Evolutionary conservation across 148 eudicot genomes (phyloP), one percentile per base, ranked within the genome.

Genomic region (Cornus controversa): DNA sequence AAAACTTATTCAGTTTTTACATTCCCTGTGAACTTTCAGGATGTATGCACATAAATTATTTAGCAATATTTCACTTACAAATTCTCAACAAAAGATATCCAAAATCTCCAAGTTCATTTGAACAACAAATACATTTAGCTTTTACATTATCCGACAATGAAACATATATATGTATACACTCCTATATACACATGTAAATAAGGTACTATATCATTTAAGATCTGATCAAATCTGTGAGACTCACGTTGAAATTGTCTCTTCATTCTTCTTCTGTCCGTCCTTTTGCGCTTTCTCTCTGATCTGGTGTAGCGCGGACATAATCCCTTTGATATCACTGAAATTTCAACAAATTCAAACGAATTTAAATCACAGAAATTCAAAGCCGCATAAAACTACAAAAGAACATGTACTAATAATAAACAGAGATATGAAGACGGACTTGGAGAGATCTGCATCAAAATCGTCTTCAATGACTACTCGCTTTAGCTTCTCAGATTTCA

Each of bases 271-370:
- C 84, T 81, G 90, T 20, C 89, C 97, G 69, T 94, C 96, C 73
- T 87, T 90, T 28, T 86, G 91, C 78, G 97, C 93, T 78, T 91
- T 94, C 82, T 93, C 93, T 81, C 82, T 90, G 80, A 94, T 89
- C 77, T 85, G 89, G 69, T 91, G 88, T 77, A 94, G 70, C 66
- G 94, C 98, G 6, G 88, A 88, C 76, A 94, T 77, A 26, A 94
- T 86, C 73, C 97, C 98, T 83, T 93, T 89, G 73, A 94, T 88
- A 13, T 94, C 98, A 66, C 98, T 94, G 90, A 82, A 94, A 76
- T 65, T 66, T 75, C 60, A 6, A 29, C 60, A 74, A 37, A 1
- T 54, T 54, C 5, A 54, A 77, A 64, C 28, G 28, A 81, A 47
- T 8, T 9, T 16, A 10, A 53, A 20, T 26, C 9, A 31, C 47